phyloP scores from a whole-genome alignment of 129 eudicot genomes.

The Gnaphalium uliginosum region DNA sequence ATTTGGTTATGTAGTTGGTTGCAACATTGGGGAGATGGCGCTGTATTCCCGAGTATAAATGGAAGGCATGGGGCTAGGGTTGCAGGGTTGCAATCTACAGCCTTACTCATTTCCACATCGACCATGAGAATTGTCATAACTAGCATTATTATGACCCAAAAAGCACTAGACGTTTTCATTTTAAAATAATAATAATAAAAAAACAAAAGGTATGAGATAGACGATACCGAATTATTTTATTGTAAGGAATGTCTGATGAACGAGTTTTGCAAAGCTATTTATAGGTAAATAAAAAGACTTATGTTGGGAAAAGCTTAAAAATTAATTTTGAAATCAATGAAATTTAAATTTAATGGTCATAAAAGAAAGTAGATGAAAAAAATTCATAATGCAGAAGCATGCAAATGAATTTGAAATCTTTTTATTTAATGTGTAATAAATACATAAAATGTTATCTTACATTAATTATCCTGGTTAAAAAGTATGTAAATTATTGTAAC shows the following conservation, averaged over 20 bases:
- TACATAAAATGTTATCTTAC: too few species aligned
- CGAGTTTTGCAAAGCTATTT: constrained; percentile 12
- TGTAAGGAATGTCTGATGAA: background rate
- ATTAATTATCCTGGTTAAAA: too few species aligned
- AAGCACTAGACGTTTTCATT: constrained; percentile 14
- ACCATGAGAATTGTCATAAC: constrained; percentile 2
- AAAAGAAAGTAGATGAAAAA: too few species aligned
- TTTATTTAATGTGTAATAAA: too few species aligned
- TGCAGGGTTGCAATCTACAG: background rate
- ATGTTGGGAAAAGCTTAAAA: too few species aligned
- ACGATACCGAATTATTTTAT: background rate
- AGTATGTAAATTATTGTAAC: too few species aligned
- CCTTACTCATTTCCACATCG: constrained; percentile 10
- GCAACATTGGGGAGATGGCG: constrained; percentile 26
- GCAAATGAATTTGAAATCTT: too few species aligned
- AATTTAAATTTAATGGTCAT: too few species aligned
- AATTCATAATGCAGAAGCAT: too few species aligned
- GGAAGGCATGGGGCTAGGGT: constrained; percentile 15
- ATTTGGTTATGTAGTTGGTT: background rate
- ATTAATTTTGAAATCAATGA: too few species aligned
- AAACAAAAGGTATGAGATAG: background rate
- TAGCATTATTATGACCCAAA: background rate
- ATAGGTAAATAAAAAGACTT: background rate
- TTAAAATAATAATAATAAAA: background rate
- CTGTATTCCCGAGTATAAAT: background rate